Evolutionary conservation across 495 filamentous ascomycete species (phyloP), one percentile per base, ranked within the genome.

Genomic region (Pyrenopolyporus hunteri): DNA sequence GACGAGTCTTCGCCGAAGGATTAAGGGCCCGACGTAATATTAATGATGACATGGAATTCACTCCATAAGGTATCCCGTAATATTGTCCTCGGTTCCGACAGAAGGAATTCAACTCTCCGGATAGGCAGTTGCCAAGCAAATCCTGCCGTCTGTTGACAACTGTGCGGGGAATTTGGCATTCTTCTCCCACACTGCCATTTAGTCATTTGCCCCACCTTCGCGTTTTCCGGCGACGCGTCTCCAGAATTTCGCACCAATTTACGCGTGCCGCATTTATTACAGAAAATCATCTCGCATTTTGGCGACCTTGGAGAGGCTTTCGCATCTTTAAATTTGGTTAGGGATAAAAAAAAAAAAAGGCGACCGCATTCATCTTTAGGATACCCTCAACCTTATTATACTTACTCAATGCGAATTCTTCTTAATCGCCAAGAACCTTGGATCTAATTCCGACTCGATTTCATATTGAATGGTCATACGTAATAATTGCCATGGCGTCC

Each of bases 1-100:
- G 4, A 46, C 44, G 4, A 70, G 53, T 55, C 44, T 76, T 14
- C 70, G 73, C 16, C 71, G 64, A 47, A 71, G 77, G 23, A 68
- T 58, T 23, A 69, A 71, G 28, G 56, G 28, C 22, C 51, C 46
- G 10, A 46, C 63, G 43, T 57, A 8, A 59, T 35, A 9, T 47
- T 3, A 13, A 47, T 35, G 11, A 42, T 36, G 37, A 43, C 7
- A 28, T 47, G 25, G 3, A n/a, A n/a, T n/a, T n/a, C n/a, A n/a
- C n/a, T n/a, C n/a, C n/a, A n/a, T n/a, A n/a, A n/a, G n/a, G n/a
- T n/a, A n/a, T n/a, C n/a, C n/a, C n/a, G n/a, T n/a, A n/a, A n/a
- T n/a, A n/a, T n/a, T n/a, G n/a, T n/a, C n/a, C n/a, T n/a, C n/a
- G n/a, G 6, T 17, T 13, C 11, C 13, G 28, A 17, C n/a, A 26